Percentiles rank a stretch among this genome's conserved stretches.
phyloP scores from a whole-genome alignment of 805 yeast genomes.

The Nakazawaea ambrosiae region DNA sequence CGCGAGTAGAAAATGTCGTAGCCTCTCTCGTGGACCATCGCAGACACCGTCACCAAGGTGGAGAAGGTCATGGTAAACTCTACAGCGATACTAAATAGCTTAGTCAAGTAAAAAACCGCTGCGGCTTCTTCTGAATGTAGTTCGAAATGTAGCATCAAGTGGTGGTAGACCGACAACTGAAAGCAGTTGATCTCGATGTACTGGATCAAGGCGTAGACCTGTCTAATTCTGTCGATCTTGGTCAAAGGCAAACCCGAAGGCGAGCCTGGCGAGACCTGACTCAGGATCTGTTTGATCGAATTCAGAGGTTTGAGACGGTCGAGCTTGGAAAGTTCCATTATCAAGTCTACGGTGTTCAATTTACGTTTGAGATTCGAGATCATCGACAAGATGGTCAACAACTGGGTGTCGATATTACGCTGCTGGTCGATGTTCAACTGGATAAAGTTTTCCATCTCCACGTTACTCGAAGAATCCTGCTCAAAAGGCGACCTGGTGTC shows the following conservation, averaged over 20 bases:
- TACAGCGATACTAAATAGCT: not conserved
- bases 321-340: too few species aligned
- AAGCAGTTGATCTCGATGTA: constrained; percentile 23
- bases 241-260: not conserved
- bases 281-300: too few species aligned
- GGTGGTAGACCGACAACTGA: constrained; percentile 31
- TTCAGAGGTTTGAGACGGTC: too few species aligned
- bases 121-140: constrained; percentile 18
- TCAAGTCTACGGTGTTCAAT: too few species aligned
- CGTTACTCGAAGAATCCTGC: not conserved
- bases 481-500: constrained; percentile 37
- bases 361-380: not conserved
- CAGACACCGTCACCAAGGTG: not conserved
- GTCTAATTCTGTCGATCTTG: too few species aligned
- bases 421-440: not conserved
- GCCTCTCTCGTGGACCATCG: not conserved
- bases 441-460: not conserved
- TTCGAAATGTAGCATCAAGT: constrained; percentile 34
- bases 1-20: not conserved
- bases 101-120: constrained; percentile 13
- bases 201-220: not conserved
- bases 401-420: not conserved
- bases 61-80: not conserved
- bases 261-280: constrained; percentile 12
- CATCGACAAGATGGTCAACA: not conserved